phyloP scores from a whole-genome alignment of 495 filamentous ascomycete genomes.

The Penicillium egyptiacum region DNA sequence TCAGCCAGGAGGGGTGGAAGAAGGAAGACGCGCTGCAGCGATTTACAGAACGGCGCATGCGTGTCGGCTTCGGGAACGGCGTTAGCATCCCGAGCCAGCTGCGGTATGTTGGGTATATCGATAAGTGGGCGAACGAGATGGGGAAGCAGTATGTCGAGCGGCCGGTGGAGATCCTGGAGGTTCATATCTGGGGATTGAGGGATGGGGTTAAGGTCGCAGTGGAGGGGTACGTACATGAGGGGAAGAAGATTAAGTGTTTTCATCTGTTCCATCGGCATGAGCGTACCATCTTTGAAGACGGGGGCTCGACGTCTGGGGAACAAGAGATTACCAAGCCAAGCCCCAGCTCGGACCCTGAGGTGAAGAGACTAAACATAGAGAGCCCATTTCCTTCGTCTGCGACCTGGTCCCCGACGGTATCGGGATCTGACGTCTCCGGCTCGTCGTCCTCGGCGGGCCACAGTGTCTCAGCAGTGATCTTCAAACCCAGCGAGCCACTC shows the following conservation, averaged over 20 bases:
- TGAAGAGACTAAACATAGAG: slow-evolving; percentile 1
- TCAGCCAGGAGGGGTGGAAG: slow-evolving; percentile 86
- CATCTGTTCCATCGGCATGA: slow-evolving; percentile 78
- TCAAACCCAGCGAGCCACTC: slow-evolving; percentile 66
- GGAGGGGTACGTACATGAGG: slow-evolving; percentile 83
- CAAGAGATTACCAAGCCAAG: slow-evolving; percentile 6
- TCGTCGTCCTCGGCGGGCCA: slow-evolving; percentile 12
- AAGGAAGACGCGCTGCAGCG: slow-evolving; percentile 71
- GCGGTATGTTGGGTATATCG: slow-evolving; percentile 86
- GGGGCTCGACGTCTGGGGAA: slow-evolving; percentile 14
- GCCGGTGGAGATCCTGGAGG: slow-evolving; percentile 77
- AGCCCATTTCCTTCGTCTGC: slow-evolving; percentile 12
- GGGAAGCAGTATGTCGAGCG: slow-evolving; percentile 81
- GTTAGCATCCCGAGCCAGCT: slow-evolving; percentile 93
- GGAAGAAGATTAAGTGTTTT: slow-evolving; percentile 78
- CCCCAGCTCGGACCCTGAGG: neutral
- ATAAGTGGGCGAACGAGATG: slow-evolving; percentile 71
- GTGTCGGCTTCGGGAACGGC: slow-evolving; percentile 80
- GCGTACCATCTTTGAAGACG: slow-evolving; percentile 65
- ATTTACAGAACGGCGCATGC: slow-evolving; percentile 88
- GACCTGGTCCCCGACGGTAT: slow-evolving; percentile 12
- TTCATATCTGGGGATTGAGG: slow-evolving; percentile 86
- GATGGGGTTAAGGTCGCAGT: slow-evolving; percentile 86
- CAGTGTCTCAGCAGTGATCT: slow-evolving; percentile 60
- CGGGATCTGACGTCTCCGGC: slow-evolving; percentile 18